Conservation (phyloP, 192 early-diverging fungal species). For the Coemansia sp. region DNA sequence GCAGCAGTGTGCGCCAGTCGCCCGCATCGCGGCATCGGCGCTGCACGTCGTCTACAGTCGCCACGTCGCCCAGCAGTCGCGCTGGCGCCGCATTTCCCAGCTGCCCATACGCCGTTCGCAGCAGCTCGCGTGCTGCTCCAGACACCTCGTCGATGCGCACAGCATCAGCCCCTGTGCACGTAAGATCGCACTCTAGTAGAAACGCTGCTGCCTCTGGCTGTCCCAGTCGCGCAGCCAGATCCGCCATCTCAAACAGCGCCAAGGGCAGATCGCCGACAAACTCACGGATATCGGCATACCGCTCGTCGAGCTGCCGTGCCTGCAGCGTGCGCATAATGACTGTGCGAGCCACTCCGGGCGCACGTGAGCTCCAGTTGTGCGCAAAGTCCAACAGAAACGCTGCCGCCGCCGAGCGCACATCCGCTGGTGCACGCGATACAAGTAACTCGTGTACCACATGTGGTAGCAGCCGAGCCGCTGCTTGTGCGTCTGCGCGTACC, state of each 20-base stretch:
- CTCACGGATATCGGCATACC: conserved; percentile 43
- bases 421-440: conserved; percentile 3
- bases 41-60: conserved; percentile 26
- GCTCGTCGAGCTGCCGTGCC: conserved; percentile 26
- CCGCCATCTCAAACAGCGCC: conserved; percentile 49
- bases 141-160: conserved; percentile 22
- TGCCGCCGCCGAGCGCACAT: conserved; percentile 24
- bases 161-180: conserved; percentile 25
- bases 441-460: conserved; percentile 31
- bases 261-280: conserved; percentile 37
- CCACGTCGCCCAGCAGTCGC: conserved; percentile 30
- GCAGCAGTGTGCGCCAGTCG: conserved; percentile 46
- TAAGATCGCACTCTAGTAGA: conserved; percentile 50
- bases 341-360: conserved; percentile 31
- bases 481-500: conserved; percentile 30
- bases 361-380: conserved; percentile 42
- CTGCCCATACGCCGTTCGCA: conserved; percentile 29
- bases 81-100: conserved; percentile 48
- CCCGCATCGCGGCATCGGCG: conserved; percentile 37
- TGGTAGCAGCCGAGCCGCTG: conserved; percentile 34
- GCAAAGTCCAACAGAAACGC: conserved; percentile 47
- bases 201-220: conserved; percentile 43
- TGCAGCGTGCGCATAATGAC: conserved; percentile 30
- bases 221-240: conserved; percentile 33
- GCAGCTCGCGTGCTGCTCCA: conserved; percentile 28